Evolutionary conservation across 2,329 filamentous ascomycete genomes (phyloP).

Genomic region (Ascochyta koolunga): DNA sequence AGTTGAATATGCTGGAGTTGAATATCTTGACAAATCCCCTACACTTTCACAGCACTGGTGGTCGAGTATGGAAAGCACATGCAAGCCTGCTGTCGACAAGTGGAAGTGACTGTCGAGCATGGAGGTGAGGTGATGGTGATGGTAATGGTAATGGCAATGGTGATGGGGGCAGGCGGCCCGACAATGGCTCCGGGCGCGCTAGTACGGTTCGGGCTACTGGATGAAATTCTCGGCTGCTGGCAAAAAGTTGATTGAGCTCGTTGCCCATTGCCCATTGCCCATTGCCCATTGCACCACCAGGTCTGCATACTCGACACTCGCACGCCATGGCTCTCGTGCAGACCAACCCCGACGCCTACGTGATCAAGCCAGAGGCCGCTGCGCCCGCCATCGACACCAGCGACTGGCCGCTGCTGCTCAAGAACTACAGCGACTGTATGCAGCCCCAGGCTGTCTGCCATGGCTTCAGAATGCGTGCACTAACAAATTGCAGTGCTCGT

Average conservation of each 20-base stretch:
- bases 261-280: conserved; percentile 32
- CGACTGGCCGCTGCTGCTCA: conserved; percentile 90
- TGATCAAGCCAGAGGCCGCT: conserved; percentile 89
- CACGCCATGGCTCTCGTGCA: conserved; percentile 46
- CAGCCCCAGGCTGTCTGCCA: conserved; percentile 41
- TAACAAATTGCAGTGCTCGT: conserved; percentile 71
- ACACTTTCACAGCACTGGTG: too few relatives aligned
- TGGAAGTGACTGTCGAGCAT: too few relatives aligned
- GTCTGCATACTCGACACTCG: conserved; percentile 18
- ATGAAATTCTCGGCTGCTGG: conserved; percentile 16
- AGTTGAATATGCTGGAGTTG: too few relatives aligned
- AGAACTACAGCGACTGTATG: conserved; percentile 93
- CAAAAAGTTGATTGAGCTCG: conserved; percentile 35
- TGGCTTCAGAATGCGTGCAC: conserved; percentile 21
- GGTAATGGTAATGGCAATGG: too few relatives aligned
- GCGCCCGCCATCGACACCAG: conserved; percentile 82
- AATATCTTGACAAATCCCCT: too few relatives aligned
- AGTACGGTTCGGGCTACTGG: not conserved
- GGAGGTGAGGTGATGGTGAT: too few relatives aligned
- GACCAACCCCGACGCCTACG: conserved; percentile 68
- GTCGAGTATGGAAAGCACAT: too few relatives aligned
- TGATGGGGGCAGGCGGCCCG: not conserved
- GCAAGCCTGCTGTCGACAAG: too few relatives aligned
- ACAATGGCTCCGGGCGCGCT: conserved; percentile 6
- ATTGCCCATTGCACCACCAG: conserved; percentile 37